Conservation (phyloP, 768 basidiomycete genomes). For the Psilocybe sp. region DNA sequence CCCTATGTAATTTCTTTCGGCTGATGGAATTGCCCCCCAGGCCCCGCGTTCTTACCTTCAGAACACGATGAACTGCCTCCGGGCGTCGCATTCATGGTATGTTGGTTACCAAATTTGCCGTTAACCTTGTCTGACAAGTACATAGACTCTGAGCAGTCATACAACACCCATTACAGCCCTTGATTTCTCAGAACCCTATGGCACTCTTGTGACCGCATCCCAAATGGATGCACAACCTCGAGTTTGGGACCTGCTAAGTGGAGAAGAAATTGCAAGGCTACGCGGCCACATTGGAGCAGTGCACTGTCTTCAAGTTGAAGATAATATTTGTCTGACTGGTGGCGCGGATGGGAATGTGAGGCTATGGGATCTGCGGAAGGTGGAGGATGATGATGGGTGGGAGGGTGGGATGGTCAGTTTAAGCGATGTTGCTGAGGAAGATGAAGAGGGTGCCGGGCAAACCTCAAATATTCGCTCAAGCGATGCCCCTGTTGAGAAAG, state of each 20-base stretch:
- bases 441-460: slow-evolving; percentile 47
- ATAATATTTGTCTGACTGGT: slow-evolving; percentile 86
- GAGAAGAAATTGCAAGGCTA: slow-evolving; percentile 81
- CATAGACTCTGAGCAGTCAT: slow-evolving; percentile 79
- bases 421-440: slow-evolving; percentile 65
- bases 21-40: slow-evolving; percentile 30
- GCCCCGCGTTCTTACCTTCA: slow-evolving; percentile 93
- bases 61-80: slow-evolving; percentile 95
- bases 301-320: slow-evolving; percentile 92
- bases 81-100: slow-evolving; percentile 95
- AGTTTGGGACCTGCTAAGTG: slow-evolving; percentile 93
- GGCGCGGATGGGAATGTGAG: slow-evolving; percentile 82
- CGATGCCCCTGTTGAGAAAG: slow-evolving; percentile 33
- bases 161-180: slow-evolving; percentile 80
- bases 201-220: slow-evolving; percentile 85
- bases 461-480: slow-evolving; percentile 37
- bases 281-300: slow-evolving; percentile 80
- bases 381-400: slow-evolving; percentile 73
- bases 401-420: slow-evolving; percentile 55
- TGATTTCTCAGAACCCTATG: slow-evolving; percentile 97
- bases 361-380: slow-evolving; percentile 87
- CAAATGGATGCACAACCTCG: slow-evolving; percentile 84
- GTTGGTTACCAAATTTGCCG: slow-evolving; percentile 2
- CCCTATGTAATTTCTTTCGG: not conserved
- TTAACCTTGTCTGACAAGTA: slow-evolving; percentile 8